Conservation (phyloP, 768 basidiomycete species). For the Pisolithus orientalis region DNA sequence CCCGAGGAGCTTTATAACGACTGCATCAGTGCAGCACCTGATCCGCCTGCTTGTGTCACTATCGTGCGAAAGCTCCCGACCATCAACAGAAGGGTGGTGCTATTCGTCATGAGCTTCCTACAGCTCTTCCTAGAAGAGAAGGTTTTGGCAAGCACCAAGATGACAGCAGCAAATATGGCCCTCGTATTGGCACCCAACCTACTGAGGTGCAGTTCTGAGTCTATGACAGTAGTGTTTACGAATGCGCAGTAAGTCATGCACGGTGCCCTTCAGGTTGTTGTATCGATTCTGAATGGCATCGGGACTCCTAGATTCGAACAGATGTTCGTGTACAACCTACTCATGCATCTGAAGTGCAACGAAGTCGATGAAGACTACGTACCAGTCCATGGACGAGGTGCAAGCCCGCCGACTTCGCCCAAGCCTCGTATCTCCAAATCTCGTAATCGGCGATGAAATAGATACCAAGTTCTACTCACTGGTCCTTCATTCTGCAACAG, state of each 20-base stretch:
- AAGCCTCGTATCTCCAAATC: conserved; percentile 48
- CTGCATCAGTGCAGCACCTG: conserved; percentile 64
- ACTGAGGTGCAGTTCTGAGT: conserved; percentile 78
- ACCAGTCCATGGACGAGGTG: conserved; percentile 75
- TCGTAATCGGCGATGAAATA: conserved; percentile 41
- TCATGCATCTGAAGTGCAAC: conserved; percentile 71
- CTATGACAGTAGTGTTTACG: conserved; percentile 84
- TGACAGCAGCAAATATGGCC: conserved; percentile 85
- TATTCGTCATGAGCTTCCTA: conserved; percentile 87
- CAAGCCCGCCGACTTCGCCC: conserved; percentile 41
- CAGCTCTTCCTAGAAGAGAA: conserved; percentile 82
- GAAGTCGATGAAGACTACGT: conserved; percentile 73
- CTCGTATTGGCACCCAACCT: conserved; percentile 92
- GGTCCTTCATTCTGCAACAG: not conserved
- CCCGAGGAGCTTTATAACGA: conserved; percentile 91
- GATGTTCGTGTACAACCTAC: conserved; percentile 78
- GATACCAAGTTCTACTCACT: not conserved
- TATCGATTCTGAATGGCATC: conserved; percentile 6
- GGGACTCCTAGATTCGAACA: conserved; percentile 65
- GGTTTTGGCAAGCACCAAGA: conserved; percentile 70
- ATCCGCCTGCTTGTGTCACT: conserved; percentile 62
- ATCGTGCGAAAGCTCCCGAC: conserved; percentile 77
- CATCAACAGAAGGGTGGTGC: conserved; percentile 77
- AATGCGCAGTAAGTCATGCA: conserved; percentile 76
- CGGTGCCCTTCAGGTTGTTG: conserved; percentile 1